Evolutionary conservation across 1,284 basidiomycete genomes (phyloP).

Genomic region (Puccinia hordei): DNA sequence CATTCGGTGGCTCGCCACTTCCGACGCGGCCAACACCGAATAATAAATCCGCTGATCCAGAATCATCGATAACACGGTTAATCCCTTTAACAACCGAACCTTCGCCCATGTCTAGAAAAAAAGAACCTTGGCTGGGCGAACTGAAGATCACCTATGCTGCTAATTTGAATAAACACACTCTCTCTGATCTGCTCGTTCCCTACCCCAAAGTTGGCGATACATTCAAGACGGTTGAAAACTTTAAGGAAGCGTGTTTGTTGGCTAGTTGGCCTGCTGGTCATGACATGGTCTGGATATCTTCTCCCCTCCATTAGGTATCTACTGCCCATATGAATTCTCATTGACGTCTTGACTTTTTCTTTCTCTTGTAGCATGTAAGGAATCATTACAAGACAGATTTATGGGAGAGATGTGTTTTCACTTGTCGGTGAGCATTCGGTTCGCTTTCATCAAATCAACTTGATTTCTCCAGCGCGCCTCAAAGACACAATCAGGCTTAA

Average conservation of each 20-base stretch:
- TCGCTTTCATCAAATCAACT: not conserved
- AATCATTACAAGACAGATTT: slow-evolving; percentile 28
- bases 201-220: slow-evolving; percentile 32
- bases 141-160: not conserved
- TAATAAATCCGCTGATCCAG: not conserved
- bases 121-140: not conserved
- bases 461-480: not conserved
- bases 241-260: slow-evolving; percentile 37
- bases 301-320: not conserved
- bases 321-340: not conserved
- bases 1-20: not conserved
- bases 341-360: not conserved
- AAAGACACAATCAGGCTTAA: not conserved
- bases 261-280: slow-evolving; percentile 46
- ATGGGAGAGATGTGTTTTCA: slow-evolving; percentile 30
- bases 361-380: slow-evolving; percentile 9
- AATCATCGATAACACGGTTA: not conserved
- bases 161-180: not conserved
- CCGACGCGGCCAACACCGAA: not conserved
- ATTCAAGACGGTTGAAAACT: slow-evolving; percentile 4
- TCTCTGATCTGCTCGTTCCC: not conserved
- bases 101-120: slow-evolving; percentile 3
- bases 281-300: slow-evolving; percentile 27
- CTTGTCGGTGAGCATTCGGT: slow-evolving; percentile 33
- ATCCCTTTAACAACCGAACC: not conserved